Evolutionary conservation across 2,329 filamentous ascomycete species (phyloP).

Genomic region (Graphilbum fragrans): DNA sequence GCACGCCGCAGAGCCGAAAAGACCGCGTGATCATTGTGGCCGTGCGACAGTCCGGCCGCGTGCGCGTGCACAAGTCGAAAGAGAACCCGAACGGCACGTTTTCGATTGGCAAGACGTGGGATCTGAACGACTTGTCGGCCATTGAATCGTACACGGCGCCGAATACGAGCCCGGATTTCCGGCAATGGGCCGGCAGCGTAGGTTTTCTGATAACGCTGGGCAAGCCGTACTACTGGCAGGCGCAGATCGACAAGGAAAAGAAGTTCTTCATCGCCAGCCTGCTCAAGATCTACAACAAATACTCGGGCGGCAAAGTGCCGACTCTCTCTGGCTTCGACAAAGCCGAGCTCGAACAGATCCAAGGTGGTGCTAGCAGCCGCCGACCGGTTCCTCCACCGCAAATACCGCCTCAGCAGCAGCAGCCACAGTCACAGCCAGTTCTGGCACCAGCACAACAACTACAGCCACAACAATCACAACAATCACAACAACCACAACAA

Average conservation of each 20-base stretch:
- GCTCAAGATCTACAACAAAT: slow-evolving; percentile 94
- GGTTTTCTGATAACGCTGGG: slow-evolving; percentile 83
- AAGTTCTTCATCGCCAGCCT: slow-evolving; percentile 96
- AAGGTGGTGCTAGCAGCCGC: slow-evolving; percentile 39
- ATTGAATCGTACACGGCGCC: slow-evolving; percentile 72
- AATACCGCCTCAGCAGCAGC: background rate
- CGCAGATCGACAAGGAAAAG: slow-evolving; percentile 88
- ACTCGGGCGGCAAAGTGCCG: slow-evolving; percentile 76
- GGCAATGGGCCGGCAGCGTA: slow-evolving; percentile 69
- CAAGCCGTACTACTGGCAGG: slow-evolving; percentile 97
- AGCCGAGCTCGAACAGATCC: slow-evolving; percentile 63
- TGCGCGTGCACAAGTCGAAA: slow-evolving; percentile 92
- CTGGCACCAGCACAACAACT: slow-evolving; percentile 5
- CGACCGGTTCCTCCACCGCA: slow-evolving; percentile 16
- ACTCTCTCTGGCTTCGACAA: slow-evolving; percentile 73
- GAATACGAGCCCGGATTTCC: slow-evolving; percentile 41
- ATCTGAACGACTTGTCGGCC: slow-evolving; percentile 73
- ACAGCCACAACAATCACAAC: background rate
- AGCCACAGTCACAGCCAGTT: background rate
- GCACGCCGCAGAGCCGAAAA: slow-evolving; percentile 64
- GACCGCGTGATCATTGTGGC: slow-evolving; percentile 84
- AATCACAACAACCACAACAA: background rate
- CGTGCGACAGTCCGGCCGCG: slow-evolving; percentile 81
- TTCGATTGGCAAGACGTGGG: slow-evolving; percentile 97
- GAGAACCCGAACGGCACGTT: slow-evolving; percentile 91